Evolutionary conservation across 495 filamentous ascomycete species (phyloP).

Genomic region (Extremus antarcticus): DNA sequence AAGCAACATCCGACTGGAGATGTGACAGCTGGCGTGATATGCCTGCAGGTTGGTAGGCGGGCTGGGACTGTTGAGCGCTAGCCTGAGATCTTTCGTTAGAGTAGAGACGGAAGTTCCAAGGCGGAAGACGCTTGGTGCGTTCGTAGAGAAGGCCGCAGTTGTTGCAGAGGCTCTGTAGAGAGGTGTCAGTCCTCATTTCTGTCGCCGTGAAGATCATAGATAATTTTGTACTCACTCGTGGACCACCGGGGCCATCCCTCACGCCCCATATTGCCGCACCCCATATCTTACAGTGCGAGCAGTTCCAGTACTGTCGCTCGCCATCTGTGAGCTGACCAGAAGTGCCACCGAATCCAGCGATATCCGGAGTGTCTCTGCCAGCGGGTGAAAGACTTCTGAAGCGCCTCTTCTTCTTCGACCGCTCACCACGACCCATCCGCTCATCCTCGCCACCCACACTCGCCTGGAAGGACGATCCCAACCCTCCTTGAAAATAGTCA

Average conservation of each 20-base stretch:
- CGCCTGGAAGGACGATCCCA: conserved; percentile 7
- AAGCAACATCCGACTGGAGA: conserved; percentile 16
- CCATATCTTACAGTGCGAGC: conserved; percentile 79
- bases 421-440: conserved; percentile 71
- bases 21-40: conserved; percentile 7
- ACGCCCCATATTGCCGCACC: conserved; percentile 90
- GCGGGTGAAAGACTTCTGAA: conserved; percentile 59
- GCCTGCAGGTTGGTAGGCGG: background rate
- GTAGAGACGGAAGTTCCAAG: conserved; percentile 66
- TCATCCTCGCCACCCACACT: conserved; percentile 40
- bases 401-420: conserved; percentile 86
- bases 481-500: conserved; percentile 29
- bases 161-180: conserved; percentile 68
- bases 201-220: background rate
- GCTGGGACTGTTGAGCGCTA: background rate
- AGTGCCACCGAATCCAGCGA: conserved; percentile 38
- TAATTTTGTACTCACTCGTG: conserved; percentile 50
- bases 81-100: conserved; percentile 7
- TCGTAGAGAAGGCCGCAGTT: conserved; percentile 89
- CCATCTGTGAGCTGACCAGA: conserved; percentile 24
- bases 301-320: conserved; percentile 81
- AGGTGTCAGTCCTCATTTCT: conserved; percentile 14
- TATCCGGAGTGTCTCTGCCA: conserved; percentile 11
- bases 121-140: conserved; percentile 71
- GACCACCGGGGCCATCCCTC: conserved; percentile 76